Evolutionary conservation across 179 eudicot genomes (phyloP), one percentile per base, ranked within the genome.

Genomic region (Beta macrorhiza): DNA sequence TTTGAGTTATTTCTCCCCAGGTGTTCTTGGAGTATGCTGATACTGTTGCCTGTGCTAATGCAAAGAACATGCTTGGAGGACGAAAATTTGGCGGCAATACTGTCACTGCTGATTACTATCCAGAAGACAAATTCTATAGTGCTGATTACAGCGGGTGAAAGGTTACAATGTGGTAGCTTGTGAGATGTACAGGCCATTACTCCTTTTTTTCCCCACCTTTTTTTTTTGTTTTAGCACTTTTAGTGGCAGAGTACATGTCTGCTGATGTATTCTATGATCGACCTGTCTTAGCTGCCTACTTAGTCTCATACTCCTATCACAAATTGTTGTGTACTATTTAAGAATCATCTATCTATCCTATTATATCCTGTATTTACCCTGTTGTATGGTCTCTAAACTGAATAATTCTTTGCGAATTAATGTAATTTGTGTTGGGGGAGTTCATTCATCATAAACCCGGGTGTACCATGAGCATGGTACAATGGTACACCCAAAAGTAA

Each of bases 21-120:
- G 97, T 93, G 72, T 93, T 93, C 84, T 83, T 92, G 89, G 98
- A 93, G 89, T 93, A 92, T 72, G 78, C 80, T 37, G 96, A 92
- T 83, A 56, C 86, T 9, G 55, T 64, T 1, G 87, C 88, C 10
- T 89, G 92, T 86, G 74, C 89, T 8, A 91, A 81, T 16, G 96
- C 98, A 20, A 93, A 87, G 88, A 89, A 80, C 73, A 89, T 90
- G 76, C 88, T 93, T 42, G 88, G 90, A 76, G 98, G 98, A 76
- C 72, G 98, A 81, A 93, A 92, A 87, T 93, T 93, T 9, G 96
- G 94, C 22, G 94, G 97, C 75, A 93, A 90, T 75, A 83, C 88
- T 29, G 98, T 92, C 75, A 85, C 85, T 49, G 98, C 97, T 11
- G 88, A 89, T 44, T 93, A 90, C 67, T 93, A 93, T 84, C 91